A percentile compares a stretch with the other conserved stretches of the same genome.
Conservation (phyloP, 2,329 filamentous ascomycete species). For the Beauveria medogensis region DNA sequence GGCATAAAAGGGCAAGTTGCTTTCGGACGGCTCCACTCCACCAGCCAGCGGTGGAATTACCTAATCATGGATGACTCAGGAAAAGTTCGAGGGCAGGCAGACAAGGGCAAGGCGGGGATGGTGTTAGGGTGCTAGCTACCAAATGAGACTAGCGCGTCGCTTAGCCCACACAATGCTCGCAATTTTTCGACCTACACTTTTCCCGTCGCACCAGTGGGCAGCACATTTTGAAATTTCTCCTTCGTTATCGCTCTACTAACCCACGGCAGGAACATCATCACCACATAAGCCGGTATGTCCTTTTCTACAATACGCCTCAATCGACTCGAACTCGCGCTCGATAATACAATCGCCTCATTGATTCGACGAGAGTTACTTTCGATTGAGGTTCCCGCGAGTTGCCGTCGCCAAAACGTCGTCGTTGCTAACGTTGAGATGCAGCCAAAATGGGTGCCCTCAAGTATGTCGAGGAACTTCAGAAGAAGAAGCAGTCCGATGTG, state of each 20-base stretch:
- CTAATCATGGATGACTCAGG: slow-evolving; percentile 11
- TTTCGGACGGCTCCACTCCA: not conserved
- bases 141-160: slow-evolving; percentile 23
- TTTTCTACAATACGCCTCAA: not conserved
- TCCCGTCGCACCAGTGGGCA: slow-evolving; percentile 21
- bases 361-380: not conserved
- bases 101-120: slow-evolving; percentile 20
- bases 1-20: slow-evolving; percentile 1
- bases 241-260: slow-evolving; percentile 27
- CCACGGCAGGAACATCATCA: slow-evolving; percentile 26
- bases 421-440: slow-evolving; percentile 25
- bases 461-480: slow-evolving; percentile 99
- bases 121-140: slow-evolving; percentile 20
- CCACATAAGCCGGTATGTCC: slow-evolving; percentile 31
- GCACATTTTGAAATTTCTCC: slow-evolving; percentile 22
- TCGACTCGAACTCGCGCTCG: not conserved
- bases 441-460: slow-evolving; percentile 98
- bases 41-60: slow-evolving; percentile 23
- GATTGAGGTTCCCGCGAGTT: not conserved
- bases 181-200: slow-evolving; percentile 24
- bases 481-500: slow-evolving; percentile 99
- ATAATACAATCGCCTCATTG: not conserved
- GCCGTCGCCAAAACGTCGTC: not conserved
- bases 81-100: not conserved
- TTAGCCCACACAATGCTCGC: slow-evolving; percentile 31